Percentiles rank a stretch among this genome's conserved stretches.
Evolutionary conservation across 1,284 basidiomycete genomes (phyloP).

Genomic region (Moniliella sp.): DNA sequence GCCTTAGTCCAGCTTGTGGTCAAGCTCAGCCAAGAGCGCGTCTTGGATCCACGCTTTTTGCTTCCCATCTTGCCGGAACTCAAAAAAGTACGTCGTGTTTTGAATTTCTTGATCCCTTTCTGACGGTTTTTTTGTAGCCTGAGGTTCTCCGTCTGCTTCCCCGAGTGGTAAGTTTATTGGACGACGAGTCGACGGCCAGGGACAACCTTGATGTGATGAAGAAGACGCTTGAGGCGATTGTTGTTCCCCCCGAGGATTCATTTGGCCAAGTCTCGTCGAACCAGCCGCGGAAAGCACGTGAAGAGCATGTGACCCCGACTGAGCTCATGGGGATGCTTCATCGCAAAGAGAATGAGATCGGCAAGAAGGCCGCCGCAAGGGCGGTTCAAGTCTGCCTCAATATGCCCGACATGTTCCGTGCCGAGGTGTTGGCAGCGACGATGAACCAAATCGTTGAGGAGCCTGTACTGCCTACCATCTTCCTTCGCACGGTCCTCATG

Average conservation of each 20-base stretch:
- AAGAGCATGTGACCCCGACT: slow-evolving; percentile 69
- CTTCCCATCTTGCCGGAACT: slow-evolving; percentile 85
- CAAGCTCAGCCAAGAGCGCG: slow-evolving; percentile 47
- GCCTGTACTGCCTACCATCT: slow-evolving; percentile 60
- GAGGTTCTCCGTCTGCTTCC: slow-evolving; percentile 78
- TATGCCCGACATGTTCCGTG: slow-evolving; percentile 89
- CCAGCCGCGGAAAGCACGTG: slow-evolving; percentile 58
- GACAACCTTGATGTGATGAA: slow-evolving; percentile 47
- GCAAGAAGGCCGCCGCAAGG: slow-evolving; percentile 58
- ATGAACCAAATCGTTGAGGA: slow-evolving; percentile 93
- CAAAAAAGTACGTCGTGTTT: slow-evolving; percentile 45
- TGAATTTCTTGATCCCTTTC: not conserved
- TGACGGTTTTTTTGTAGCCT: slow-evolving; percentile 29
- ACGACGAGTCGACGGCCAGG: slow-evolving; percentile 44
- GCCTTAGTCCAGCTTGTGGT: slow-evolving; percentile 63
- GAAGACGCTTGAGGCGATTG: slow-evolving; percentile 46
- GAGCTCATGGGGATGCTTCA: slow-evolving; percentile 87
- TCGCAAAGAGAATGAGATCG: slow-evolving; percentile 69
- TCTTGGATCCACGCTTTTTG: slow-evolving; percentile 70
- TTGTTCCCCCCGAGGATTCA: slow-evolving; percentile 60
- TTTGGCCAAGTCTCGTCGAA: slow-evolving; percentile 64
- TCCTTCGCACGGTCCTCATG: slow-evolving; percentile 89
- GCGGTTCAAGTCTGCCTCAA: slow-evolving; percentile 92
- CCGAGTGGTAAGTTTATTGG: slow-evolving; percentile 67
- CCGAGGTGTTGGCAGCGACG: slow-evolving; percentile 79